Conservation (phyloP, 1,284 basidiomycete species). For the Amylostereum areolatum region DNA sequence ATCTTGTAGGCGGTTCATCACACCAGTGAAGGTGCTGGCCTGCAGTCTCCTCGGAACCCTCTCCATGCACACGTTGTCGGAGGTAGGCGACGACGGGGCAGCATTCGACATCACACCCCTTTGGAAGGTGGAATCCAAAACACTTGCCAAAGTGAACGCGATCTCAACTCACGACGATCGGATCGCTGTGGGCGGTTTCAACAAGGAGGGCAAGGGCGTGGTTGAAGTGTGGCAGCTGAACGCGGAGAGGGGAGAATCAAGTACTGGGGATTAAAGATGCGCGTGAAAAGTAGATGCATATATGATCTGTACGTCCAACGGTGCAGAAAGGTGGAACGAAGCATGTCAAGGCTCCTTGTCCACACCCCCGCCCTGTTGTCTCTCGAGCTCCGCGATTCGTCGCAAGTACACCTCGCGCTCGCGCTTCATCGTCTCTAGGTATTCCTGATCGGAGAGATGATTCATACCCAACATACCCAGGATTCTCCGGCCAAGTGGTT, state of each 20-base stretch:
- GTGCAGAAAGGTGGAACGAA: slow-evolving; percentile 4
- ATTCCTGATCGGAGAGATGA: slow-evolving; percentile 58
- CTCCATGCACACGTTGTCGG: slow-evolving; percentile 37
- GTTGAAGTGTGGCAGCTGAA: slow-evolving; percentile 49
- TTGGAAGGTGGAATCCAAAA: slow-evolving; percentile 38
- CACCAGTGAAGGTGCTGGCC: slow-evolving; percentile 36
- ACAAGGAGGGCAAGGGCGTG: slow-evolving; percentile 47
- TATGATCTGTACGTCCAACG: background rate
- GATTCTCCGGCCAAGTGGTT: slow-evolving; percentile 26
- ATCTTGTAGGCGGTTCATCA: slow-evolving; percentile 42
- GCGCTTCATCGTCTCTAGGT: slow-evolving; percentile 45
- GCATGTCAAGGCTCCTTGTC: slow-evolving; percentile 10
- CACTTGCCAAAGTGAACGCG: slow-evolving; percentile 57
- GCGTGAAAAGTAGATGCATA: slow-evolving; percentile 3
- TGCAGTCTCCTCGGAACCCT: slow-evolving; percentile 60
- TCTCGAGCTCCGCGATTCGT: slow-evolving; percentile 53
- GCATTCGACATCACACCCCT: slow-evolving; percentile 27
- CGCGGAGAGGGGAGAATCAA: background rate
- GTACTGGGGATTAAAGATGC: slow-evolving; percentile 2
- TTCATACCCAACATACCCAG: slow-evolving; percentile 42
- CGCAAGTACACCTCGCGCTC: slow-evolving; percentile 45
- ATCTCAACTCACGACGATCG: slow-evolving; percentile 37
- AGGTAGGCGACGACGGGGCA: slow-evolving; percentile 19
- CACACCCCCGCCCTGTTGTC: slow-evolving; percentile 30
- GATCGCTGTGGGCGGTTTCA: slow-evolving; percentile 56